Percentiles rank a stretch among this genome's conserved stretches.
phyloP scores from a whole-genome alignment of 2,329 filamentous ascomycete genomes.

The Catunica adiposa region DNA sequence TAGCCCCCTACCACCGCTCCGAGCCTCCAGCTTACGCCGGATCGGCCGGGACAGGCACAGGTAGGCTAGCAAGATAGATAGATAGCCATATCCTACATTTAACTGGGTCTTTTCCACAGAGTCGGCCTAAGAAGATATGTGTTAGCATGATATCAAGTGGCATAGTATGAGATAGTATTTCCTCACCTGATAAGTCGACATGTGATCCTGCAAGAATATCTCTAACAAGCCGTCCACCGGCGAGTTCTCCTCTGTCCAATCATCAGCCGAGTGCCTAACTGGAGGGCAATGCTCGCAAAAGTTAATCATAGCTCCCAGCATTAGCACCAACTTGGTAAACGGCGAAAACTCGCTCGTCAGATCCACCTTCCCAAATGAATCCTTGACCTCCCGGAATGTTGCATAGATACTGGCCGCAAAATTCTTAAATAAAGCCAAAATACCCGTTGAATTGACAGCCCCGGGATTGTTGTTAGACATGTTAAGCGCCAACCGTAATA shows the following conservation, averaged over 20 bases:
- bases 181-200: conserved; percentile 50
- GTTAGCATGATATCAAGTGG: conserved; percentile 14
- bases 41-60: conserved; percentile 43
- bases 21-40: conserved; percentile 26
- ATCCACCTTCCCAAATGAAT: conserved; percentile 31
- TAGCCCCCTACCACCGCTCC: conserved; percentile 29
- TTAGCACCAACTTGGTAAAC: conserved; percentile 58
- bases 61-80: conserved; percentile 70
- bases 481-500: conserved; percentile 63
- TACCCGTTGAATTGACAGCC: conserved; percentile 53
- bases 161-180: background rate
- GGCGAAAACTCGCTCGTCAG: conserved; percentile 27
- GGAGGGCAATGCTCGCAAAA: conserved; percentile 60
- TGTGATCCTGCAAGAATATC: conserved; percentile 51
- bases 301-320: conserved; percentile 74
- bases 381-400: conserved; percentile 32
- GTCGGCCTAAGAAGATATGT: conserved; percentile 35
- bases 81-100: conserved; percentile 73
- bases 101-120: conserved; percentile 59
- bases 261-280: conserved; percentile 31
- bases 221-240: conserved; percentile 43
- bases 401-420: conserved; percentile 34
- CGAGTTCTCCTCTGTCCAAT: conserved; percentile 20
- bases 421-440: conserved; percentile 35
- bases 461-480: conserved; percentile 64